Evolutionary conservation across 331 rosid species (phyloP), one percentile per base, ranked within the genome.

Genomic region (Saraca asoca): DNA sequence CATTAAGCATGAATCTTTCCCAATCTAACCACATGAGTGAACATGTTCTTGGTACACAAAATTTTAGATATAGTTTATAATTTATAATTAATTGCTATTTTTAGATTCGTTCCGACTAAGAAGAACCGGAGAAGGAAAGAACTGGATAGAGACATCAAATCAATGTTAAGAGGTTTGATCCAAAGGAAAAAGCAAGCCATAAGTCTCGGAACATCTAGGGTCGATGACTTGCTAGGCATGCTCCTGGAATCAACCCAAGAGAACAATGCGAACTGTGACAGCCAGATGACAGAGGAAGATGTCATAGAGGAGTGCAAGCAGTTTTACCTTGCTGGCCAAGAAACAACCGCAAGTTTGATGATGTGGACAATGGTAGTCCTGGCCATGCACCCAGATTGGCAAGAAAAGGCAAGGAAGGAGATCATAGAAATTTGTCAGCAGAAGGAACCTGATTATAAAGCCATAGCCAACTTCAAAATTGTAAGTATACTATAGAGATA

Each of bases 291-390:
- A 37, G 41, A 61, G 31, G 87, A 85, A 38, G 85, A 85, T 41
- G 81, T 82, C 31, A 51, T 82, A 33, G 84, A 82, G 50, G 84
- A 82, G 49, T 78, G 85, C 82, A 85, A 75, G 71, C 82, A 69
- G 64, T 75, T 80, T 72, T 85, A 82, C 66, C 75, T 82, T 18
- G 88, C 82, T 12, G 86, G 85, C 42, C 75, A 85, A 45, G 91
- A 82, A 51, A 82, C 88, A 52, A 73, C 82, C n/a, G 56, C 85
- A 17, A 69, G 77, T 66, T 82, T 60, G 82, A 18, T 78, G 53
- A 66, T 75, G 58, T 85, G 84, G 91, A 80, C 77, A 9, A 41
- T 82, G 58, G 66, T 85, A n/a, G 81, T 85, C 45, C 62, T 85
- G 16, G 78, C 91, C 24, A 72, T 80, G 71, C 85, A 82, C 70